Base-by-base conservation (phyloP, 345 rosid species). In the Sisymbrium altissimum region DNA sequence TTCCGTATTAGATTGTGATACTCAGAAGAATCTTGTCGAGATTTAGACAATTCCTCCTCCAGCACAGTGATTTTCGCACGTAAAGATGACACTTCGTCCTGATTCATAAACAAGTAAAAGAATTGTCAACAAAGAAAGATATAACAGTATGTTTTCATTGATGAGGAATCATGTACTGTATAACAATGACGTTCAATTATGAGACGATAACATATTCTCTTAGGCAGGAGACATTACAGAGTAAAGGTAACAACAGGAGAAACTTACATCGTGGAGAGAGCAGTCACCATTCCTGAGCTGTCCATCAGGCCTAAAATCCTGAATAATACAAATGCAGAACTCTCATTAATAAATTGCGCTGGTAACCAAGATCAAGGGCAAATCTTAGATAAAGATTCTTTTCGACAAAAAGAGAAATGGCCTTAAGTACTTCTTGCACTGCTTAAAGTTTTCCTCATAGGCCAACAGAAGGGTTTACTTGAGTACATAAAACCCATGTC, bases 41-140 rank as follows among this genome's bases (percentile, higher is more conserved):
- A 86, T 86, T 87, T 92, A 61, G 80, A 79, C 57, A 92, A 80
- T 23, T 92, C 98, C 76, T 92, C 99, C 85, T 92, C 98, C 68
- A 96, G 74, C 13, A 76, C 64, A 63, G 83, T 75, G 62, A 89
- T 89, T 82, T 84, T 96, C 18, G 81, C 83, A 52, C 83, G 86
- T 72, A 96, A 76, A 56, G 94, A 84, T 71, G 70, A 46, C 49
- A 86, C 75, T 73, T 92, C 93, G 53, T 92, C 98, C 98, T 94
- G 82, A 77, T 73, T 57, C 61, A 57, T 10, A 57, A 25, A 65
- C 54, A 77, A 39, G 49, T 19, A 65, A 32, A 49, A 78, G 78
- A 25, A 49, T 23, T 56, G 70, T 70, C 75, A 60, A 72, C 54
- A 15, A 67, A 52, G 17, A 58, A 38, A 50, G 41, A 62, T 27